Evolutionary conservation across 2,329 filamentous ascomycete species (phyloP).

Genomic region (Aspergillus sp.): DNA sequence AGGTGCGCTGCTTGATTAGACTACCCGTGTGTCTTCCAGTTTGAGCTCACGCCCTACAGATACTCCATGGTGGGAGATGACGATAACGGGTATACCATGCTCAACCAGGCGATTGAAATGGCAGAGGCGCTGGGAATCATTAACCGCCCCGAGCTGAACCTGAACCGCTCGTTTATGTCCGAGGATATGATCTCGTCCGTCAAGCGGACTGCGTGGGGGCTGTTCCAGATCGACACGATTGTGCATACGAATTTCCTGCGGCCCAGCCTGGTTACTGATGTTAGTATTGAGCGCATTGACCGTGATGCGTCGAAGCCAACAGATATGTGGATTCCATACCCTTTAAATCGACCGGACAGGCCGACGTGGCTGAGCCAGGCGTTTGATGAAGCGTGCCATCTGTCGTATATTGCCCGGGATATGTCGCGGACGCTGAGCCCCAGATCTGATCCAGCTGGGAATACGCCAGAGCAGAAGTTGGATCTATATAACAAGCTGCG

Average conservation of each 20-base stretch:
- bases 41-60: conserved; percentile 7
- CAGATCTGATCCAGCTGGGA: not conserved
- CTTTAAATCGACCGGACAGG: not conserved
- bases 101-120: conserved; percentile 26
- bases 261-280: conserved; percentile 14
- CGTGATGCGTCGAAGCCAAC: not conserved
- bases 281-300: conserved; percentile 15
- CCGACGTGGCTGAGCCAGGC: conserved; percentile 18
- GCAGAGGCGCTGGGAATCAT: conserved; percentile 24
- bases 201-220: conserved; percentile 23
- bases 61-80: conserved; percentile 29
- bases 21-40: not conserved
- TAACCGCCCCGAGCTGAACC: conserved; percentile 14
- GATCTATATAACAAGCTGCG: conserved; percentile 14
- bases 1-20: conserved; percentile 12
- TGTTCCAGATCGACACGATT: conserved; percentile 30
- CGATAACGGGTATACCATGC: conserved; percentile 28
- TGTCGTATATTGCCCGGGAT: conserved; percentile 22
- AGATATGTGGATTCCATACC: conserved; percentile 20
- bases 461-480: conserved; percentile 7
- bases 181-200: conserved; percentile 23
- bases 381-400: conserved; percentile 21
- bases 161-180: conserved; percentile 17
- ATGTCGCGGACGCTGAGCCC: conserved; percentile 11
- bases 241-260: conserved; percentile 23